Evolutionary conservation across 2,329 filamentous ascomycete species (phyloP).

Genomic region (Aspergillus latus): DNA sequence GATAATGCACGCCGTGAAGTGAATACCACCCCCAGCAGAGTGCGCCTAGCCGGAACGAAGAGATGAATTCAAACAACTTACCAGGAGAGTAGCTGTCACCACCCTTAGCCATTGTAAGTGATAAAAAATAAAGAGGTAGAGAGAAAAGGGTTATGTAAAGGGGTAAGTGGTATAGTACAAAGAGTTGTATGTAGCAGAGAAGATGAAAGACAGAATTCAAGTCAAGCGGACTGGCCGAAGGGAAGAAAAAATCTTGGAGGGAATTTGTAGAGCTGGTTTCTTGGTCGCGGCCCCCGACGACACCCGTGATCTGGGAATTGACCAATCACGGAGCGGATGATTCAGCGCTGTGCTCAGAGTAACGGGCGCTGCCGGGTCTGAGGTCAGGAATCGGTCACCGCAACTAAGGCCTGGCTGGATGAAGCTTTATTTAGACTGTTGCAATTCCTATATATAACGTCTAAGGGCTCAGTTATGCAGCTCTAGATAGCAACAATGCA

Average conservation of each 20-base stretch:
- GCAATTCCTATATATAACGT: neutral
- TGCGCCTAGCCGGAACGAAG: neutral
- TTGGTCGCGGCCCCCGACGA: constrained; percentile 28
- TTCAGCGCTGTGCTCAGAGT: constrained; percentile 24
- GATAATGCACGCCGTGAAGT: neutral
- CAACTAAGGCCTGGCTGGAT: neutral
- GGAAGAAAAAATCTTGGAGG: constrained; percentile 30
- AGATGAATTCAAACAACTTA: constrained; percentile 34
- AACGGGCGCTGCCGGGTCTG: constrained; percentile 38
- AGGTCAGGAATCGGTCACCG: constrained; percentile 23
- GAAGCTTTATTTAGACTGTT: neutral
- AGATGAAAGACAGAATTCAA: constrained; percentile 20
- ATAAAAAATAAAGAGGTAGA: constrained; percentile 24
- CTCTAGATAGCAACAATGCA: neutral
- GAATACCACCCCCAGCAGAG: neutral
- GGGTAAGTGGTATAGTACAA: constrained; percentile 29
- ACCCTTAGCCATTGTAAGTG: constrained; percentile 46
- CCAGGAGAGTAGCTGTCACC: constrained; percentile 43
- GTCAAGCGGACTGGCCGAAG: constrained; percentile 18
- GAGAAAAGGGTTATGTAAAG: constrained; percentile 13
- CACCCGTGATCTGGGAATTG: constrained; percentile 34
- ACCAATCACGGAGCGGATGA: constrained; percentile 38
- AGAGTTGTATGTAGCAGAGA: constrained; percentile 17
- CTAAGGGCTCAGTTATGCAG: neutral
- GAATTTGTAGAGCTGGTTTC: constrained; percentile 34